These are phyloP conservation scores for Quercus phellos DNA, from an alignment of 331 rosid species.

Conservation along the genomic window DNA sequence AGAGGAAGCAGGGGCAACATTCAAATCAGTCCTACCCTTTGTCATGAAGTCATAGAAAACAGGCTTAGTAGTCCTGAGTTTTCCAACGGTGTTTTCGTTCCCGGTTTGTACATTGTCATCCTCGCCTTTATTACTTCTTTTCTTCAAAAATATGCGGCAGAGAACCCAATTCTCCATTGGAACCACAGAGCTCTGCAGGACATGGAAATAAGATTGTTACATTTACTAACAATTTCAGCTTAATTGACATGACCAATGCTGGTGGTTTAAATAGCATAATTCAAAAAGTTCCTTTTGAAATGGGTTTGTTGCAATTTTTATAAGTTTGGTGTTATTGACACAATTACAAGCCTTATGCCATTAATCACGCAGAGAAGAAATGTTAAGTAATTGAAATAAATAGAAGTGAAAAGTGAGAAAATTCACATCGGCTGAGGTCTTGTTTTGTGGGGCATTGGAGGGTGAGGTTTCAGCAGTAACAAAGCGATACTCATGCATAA, in stretches of 20 bases:
- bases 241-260: neutral
- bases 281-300: neutral
- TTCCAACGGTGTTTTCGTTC: slow-evolving; percentile 1
- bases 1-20: slow-evolving; percentile 42
- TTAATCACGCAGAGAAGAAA: neutral
- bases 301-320: neutral
- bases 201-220: neutral
- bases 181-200: slow-evolving; percentile 29
- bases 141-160: slow-evolving; percentile 89
- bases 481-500: slow-evolving; percentile 97
- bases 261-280: neutral
- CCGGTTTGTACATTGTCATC: slow-evolving; percentile 24
- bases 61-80: slow-evolving; percentile 25
- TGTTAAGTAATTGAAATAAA: neutral
- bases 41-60: slow-evolving; percentile 80
- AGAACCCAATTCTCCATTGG: slow-evolving; percentile 78
- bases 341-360: neutral
- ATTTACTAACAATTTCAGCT: neutral
- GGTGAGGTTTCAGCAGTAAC: slow-evolving; percentile 8
- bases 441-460: slow-evolving; percentile 10
- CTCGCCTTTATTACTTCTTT: slow-evolving; percentile 43
- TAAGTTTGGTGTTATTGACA: neutral
- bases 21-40: slow-evolving; percentile 40
- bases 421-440: slow-evolving; percentile 33
- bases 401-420: neutral